phyloP scores from a whole-genome alignment of 371 early-diverging fungal genomes.

The Rhizopus sp. region DNA sequence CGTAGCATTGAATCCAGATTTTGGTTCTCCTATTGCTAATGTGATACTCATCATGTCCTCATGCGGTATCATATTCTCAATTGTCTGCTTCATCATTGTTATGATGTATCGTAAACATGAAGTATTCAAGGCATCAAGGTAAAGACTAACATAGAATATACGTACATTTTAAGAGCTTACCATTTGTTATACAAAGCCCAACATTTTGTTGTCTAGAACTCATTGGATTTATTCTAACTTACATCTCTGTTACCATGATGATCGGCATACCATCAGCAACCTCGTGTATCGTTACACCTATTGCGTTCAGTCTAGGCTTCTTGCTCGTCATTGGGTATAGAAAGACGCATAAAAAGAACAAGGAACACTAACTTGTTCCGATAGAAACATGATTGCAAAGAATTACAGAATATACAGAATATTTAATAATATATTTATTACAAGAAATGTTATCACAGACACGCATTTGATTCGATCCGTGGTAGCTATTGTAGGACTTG shows the following conservation, averaged over 20 bases:
- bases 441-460: slow-evolving; percentile 60
- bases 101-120: slow-evolving; percentile 44
- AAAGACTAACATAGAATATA: slow-evolving; percentile 9
- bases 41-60: slow-evolving; percentile 46
- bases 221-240: slow-evolving; percentile 56
- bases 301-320: slow-evolving; percentile 56
- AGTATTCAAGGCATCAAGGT: slow-evolving; percentile 63
- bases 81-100: slow-evolving; percentile 38
- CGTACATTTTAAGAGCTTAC: background rate
- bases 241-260: slow-evolving; percentile 50
- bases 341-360: slow-evolving; percentile 1
- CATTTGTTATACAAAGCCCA: slow-evolving; percentile 35
- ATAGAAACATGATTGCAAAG: slow-evolving; percentile 64
- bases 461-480: slow-evolving; percentile 53
- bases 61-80: slow-evolving; percentile 36
- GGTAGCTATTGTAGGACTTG: slow-evolving; percentile 42
- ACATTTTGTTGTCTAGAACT: slow-evolving; percentile 61
- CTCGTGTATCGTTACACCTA: slow-evolving; percentile 51
- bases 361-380: background rate
- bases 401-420: slow-evolving; percentile 65
- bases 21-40: slow-evolving; percentile 45
- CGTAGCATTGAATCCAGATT: slow-evolving; percentile 49
- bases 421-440: slow-evolving; percentile 63
- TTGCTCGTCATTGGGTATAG: slow-evolving; percentile 53
- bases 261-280: slow-evolving; percentile 51